Base-by-base conservation (phyloP, 2,329 filamentous ascomycete genomes). In the Proliferodiscus dingleyae region DNA sequence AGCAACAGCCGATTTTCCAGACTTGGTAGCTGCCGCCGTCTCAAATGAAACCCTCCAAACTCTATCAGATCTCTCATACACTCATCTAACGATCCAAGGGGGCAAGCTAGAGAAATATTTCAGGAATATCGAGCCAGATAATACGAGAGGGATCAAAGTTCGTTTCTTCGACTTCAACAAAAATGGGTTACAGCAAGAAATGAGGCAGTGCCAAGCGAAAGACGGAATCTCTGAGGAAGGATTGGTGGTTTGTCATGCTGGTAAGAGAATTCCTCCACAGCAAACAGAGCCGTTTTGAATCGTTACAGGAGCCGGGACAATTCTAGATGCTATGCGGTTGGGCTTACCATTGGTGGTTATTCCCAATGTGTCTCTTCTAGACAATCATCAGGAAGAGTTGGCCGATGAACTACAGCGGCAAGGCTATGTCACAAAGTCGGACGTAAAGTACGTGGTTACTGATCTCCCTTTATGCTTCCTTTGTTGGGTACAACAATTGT, bases 311-410 rank as follows among this genome's bases (percentile, higher is more conserved):
- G 90, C 91, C 10, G 93, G 93, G 7, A 89, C 88, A 3, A 89
- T 97, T 22, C 74, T 97, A 1, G 89, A 90, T 63, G 88, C 83
- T 1, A 78, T 94, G 51, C 80, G 87, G 34, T 71, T 86, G 42
- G 78, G 80, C 11, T 71, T 89, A 0, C 83, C 87, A 2, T 71
- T 97, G n/a, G 77, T 98, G 40, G 88, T 95, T 1, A 89, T 98
- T 2, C 87, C 91, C 2, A 98, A 98, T 64, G 75, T 81, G 2
- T 72, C 73, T 5, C 76, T 98, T 0, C 76, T 95, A 57, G 83
- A 94, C 61, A 91, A 98, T 59, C 93, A 98, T 63, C 93, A 98
- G 66, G 77, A 81, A 16, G 89, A 97, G 64, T 77, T 98, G 44
- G 91, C 91, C 1, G 73, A 81, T 40, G 83, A 87, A 54, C 75